Evolutionary conservation across 2,329 filamentous ascomycete species (phyloP).

Genomic region (Sporothrix euskadiensis): DNA sequence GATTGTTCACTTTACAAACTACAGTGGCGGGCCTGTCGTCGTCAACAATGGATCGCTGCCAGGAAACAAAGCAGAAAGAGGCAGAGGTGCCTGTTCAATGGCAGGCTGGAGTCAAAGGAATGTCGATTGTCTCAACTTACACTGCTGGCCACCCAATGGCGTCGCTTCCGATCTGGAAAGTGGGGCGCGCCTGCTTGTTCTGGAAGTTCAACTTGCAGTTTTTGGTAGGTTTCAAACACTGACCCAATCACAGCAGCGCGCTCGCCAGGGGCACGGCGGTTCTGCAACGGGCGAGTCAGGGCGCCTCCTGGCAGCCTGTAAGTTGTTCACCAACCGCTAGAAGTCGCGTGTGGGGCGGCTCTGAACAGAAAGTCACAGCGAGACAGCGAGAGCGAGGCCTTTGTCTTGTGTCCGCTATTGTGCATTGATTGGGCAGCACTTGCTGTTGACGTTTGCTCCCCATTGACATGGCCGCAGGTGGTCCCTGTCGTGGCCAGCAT

Average conservation of each 20-base stretch:
- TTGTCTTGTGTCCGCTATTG: not conserved
- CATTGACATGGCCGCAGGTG: not conserved
- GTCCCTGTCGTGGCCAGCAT: not conserved
- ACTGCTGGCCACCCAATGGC: conserved; percentile 18
- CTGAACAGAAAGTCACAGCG: not conserved
- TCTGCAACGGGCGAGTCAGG: conserved; percentile 1
- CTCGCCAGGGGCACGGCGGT: not conserved
- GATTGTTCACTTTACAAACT: not conserved
- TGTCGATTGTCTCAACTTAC: conserved; percentile 9
- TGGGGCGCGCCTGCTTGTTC: not conserved
- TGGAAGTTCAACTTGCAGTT: not conserved
- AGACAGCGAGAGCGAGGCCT: not conserved
- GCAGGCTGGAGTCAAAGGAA: not conserved
- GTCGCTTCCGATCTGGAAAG: not conserved
- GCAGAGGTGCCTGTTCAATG: not conserved
- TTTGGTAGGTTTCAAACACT: not conserved
- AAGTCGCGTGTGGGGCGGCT: not conserved
- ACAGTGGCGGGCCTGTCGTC: not conserved
- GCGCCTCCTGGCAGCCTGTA: not conserved
- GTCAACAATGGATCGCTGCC: conserved; percentile 12
- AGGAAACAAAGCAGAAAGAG: not conserved
- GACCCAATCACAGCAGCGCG: conserved; percentile 2
- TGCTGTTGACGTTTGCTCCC: not conserved
- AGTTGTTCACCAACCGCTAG: not conserved
- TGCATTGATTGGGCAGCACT: not conserved